phyloP scores from a whole-genome alignment of 495 filamentous ascomycete species.

The Massariosphaeria phaeospora region DNA sequence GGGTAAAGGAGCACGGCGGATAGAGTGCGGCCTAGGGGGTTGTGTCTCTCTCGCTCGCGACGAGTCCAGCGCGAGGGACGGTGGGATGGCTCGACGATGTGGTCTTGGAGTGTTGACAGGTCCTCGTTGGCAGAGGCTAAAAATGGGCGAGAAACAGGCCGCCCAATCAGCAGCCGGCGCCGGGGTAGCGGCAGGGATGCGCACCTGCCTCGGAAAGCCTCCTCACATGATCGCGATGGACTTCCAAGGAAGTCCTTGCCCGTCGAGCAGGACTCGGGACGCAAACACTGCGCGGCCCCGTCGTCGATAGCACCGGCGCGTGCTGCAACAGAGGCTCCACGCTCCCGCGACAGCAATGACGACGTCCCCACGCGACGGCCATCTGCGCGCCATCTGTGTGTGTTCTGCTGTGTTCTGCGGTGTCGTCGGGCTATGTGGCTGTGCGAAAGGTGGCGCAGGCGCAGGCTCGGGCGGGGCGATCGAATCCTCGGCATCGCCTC shows the following conservation, averaged over 20 bases:
- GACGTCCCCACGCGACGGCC: too few relatives aligned
- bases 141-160: conserved; percentile 27
- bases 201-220: conserved; percentile 15
- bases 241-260: too few relatives aligned
- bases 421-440: too few relatives aligned
- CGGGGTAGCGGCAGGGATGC: conserved; percentile 22
- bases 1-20: conserved; percentile 22
- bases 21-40: conserved; percentile 16
- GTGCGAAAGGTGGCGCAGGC: conserved; percentile 4
- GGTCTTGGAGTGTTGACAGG: conserved; percentile 34
- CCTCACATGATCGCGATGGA: too few relatives aligned
- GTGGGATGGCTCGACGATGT: conserved; percentile 12
- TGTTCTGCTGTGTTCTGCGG: too few relatives aligned
- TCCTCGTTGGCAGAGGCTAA: conserved; percentile 35
- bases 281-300: neutral
- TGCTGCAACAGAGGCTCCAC: conserved; percentile 7
- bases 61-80: conserved; percentile 18
- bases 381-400: too few relatives aligned
- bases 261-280: too few relatives aligned
- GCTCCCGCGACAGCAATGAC: neutral
- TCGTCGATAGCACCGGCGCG: conserved; percentile 22
- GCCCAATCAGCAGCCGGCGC: conserved; percentile 26
- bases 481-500: conserved; percentile 9
- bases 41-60: conserved; percentile 16
- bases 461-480: too few relatives aligned